These are phyloP conservation scores for Gloeopeniophorella convolvens DNA, from an alignment of 768 basidiomycete species.

Conservation along the genomic window DNA sequence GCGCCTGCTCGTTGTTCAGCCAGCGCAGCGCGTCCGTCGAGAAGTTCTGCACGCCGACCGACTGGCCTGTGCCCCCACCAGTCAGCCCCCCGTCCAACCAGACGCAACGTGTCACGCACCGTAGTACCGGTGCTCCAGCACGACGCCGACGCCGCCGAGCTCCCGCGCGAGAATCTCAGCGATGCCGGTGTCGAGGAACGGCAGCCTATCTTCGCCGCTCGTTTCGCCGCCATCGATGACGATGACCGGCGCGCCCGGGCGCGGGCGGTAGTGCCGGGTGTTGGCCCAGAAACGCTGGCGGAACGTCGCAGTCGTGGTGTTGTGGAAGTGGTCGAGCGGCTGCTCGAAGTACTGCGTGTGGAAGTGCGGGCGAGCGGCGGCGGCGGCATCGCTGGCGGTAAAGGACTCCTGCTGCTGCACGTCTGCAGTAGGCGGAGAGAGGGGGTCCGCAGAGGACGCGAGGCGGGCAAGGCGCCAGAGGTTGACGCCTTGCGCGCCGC, in stretches of 20 bases:
- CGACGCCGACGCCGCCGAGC: constrained; percentile 81
- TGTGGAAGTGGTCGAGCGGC: constrained; percentile 76
- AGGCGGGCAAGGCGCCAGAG: constrained; percentile 34
- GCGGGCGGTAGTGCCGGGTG: constrained; percentile 67
- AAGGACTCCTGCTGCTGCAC: no score
- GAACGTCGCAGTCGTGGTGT: constrained; percentile 53
- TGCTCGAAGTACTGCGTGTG: constrained; percentile 69
- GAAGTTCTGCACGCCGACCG: constrained; percentile 69
- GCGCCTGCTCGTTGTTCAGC: constrained; percentile 83
- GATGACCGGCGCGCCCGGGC: constrained; percentile 74
- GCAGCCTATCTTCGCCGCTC: constrained; percentile 59
- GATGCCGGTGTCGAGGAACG: constrained; percentile 51
- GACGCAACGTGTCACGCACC: constrained; percentile 34
- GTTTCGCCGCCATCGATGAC: constrained; percentile 94
- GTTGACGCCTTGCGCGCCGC: constrained; percentile 59
- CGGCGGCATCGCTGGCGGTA: no score
- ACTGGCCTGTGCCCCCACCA: constrained; percentile 43
- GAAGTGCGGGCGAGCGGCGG: no score
- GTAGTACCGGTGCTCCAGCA: constrained; percentile 93
- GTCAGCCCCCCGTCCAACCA: constrained; percentile 17
- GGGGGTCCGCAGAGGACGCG: constrained; percentile 27
- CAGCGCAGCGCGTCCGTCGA: constrained; percentile 82
- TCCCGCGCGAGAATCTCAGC: constrained; percentile 78
- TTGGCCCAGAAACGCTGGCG: constrained; percentile 92
- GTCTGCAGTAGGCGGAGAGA: no score